Conservation (phyloP, 129 eudicot species). For the Artemisia annua region DNA sequence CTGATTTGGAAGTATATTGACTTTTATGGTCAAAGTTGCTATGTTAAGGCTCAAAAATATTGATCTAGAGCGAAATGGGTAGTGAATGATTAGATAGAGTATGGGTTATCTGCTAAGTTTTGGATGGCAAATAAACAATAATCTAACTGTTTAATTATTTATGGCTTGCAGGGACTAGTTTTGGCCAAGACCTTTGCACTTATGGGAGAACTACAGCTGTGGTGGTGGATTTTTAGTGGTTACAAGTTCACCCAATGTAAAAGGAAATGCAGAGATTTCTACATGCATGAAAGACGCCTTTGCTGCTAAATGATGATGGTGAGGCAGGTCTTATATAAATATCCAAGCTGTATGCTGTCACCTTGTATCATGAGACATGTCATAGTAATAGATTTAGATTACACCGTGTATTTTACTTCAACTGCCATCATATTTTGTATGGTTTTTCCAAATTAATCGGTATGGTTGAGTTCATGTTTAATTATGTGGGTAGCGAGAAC, state of each 20-base stretch:
- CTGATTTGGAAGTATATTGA: background rate
- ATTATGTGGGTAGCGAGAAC: background rate
- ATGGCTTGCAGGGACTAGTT: constrained; percentile 35
- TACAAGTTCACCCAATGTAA: background rate
- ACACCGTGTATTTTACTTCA: constrained; percentile 18
- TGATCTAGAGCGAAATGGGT: background rate
- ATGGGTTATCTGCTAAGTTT: background rate
- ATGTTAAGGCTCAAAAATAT: background rate
- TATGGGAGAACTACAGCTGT: background rate
- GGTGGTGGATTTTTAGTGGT: constrained; percentile 11
- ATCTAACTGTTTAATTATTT: constrained; percentile 4
- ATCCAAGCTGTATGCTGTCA: constrained; percentile 12
- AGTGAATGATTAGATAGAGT: background rate
- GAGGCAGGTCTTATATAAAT: constrained; percentile 1
- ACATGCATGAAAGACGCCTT: background rate
- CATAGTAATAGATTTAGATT: background rate
- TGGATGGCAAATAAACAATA: background rate
- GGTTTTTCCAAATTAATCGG: constrained; percentile 1
- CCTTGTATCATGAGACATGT: constrained; percentile 18
- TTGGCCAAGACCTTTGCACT: constrained; percentile 4
- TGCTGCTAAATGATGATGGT: background rate
- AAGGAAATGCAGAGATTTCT: constrained; percentile 3
- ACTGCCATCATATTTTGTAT: constrained; percentile 14
- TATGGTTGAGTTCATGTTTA: constrained; percentile 10
- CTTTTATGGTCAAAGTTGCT: background rate